Conservation (phyloP, 2,329 filamentous ascomycete species). For the Epichloe sylvatica region DNA sequence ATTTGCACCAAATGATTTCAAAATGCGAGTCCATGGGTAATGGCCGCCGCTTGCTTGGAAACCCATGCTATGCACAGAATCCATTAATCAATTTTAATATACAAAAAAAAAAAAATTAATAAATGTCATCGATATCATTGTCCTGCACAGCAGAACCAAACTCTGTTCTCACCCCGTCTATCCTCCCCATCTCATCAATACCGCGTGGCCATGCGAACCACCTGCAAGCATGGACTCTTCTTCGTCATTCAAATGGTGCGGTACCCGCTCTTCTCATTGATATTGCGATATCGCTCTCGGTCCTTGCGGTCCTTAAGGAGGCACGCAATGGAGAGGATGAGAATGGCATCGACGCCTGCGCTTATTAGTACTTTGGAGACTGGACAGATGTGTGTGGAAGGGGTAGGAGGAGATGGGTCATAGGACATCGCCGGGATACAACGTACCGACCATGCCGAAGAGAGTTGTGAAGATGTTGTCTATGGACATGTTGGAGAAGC, state of each 20-base stretch:
- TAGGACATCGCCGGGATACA: too few relatives aligned
- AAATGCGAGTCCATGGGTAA: too few relatives aligned
- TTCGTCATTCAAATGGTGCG: slow-evolving; percentile 26
- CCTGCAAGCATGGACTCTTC: not conserved
- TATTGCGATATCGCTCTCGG: slow-evolving; percentile 61
- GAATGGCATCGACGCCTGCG: slow-evolving; percentile 44
- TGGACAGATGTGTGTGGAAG: slow-evolving; percentile 3
- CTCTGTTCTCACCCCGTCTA: not conserved
- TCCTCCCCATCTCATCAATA: not conserved
- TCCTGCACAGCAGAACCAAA: not conserved
- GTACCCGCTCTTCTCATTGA: slow-evolving; percentile 62
- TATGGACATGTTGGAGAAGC: slow-evolving; percentile 56
- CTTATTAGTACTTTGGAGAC: slow-evolving; percentile 11
- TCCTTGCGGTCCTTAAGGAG: slow-evolving; percentile 71
- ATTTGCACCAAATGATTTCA: not conserved
- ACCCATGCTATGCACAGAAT: not conserved
- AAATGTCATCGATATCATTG: not conserved
- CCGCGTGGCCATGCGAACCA: not conserved
- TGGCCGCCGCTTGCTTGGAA: not conserved
- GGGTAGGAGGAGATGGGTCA: too few relatives aligned
- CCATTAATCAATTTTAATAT: not conserved
- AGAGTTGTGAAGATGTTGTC: slow-evolving; percentile 66
- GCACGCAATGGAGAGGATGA: slow-evolving; percentile 59
- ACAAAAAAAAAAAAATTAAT: not conserved
- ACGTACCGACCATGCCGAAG: slow-evolving; percentile 61